These are phyloP conservation scores for Aspergillus viridinutans DNA, from an alignment of 2,329 filamentous ascomycete species.

Conservation along the genomic window DNA sequence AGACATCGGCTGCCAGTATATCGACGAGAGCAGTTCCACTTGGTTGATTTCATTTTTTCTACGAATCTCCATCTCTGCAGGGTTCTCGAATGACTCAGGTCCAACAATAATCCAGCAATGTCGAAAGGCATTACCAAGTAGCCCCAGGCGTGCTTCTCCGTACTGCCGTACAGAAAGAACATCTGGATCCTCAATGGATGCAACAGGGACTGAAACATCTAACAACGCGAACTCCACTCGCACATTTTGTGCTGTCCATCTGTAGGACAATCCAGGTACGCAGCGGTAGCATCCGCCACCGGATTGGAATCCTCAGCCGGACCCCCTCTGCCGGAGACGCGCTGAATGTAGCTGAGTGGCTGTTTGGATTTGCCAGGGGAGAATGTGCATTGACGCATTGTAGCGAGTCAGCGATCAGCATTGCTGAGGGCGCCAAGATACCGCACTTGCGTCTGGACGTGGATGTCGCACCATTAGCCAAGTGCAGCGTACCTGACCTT, in stretches of 20 bases:
- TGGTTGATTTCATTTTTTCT: background rate
- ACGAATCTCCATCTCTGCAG: conserved; percentile 10
- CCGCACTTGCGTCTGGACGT: background rate
- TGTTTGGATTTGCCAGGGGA: background rate
- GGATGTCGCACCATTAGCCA: background rate
- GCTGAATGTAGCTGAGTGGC: background rate
- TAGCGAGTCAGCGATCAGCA: background rate
- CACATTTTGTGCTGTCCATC: background rate
- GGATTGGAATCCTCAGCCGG: background rate
- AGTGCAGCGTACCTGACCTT: background rate
- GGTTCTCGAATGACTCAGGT: background rate
- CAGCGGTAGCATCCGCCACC: background rate
- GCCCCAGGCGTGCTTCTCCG: background rate
- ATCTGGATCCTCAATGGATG: background rate
- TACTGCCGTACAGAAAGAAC: background rate
- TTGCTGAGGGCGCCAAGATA: background rate
- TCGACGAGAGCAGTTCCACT: background rate
- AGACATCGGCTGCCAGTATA: background rate
- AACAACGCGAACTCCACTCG: background rate
- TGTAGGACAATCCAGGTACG: background rate
- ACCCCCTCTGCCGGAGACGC: background rate
- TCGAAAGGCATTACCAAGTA: background rate
- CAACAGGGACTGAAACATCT: background rate
- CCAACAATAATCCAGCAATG: background rate
- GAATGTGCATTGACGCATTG: background rate